Conservation (phyloP, 2,329 filamentous ascomycete species). For the Talaromyces sp. region DNA sequence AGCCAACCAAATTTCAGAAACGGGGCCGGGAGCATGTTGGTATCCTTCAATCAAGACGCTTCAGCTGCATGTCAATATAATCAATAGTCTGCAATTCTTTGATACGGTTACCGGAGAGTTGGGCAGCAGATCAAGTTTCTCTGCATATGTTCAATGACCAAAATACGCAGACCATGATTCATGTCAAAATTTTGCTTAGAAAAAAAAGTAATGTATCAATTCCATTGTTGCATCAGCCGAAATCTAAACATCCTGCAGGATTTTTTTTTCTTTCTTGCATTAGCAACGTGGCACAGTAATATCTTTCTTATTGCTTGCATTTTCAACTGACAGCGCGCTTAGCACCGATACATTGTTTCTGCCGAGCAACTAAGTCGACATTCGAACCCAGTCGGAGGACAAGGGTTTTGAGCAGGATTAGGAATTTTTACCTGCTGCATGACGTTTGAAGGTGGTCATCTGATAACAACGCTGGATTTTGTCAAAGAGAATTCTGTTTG, state of each 20-base stretch:
- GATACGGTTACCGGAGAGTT: too few species aligned
- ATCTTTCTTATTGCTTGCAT: slow-evolving; percentile 1
- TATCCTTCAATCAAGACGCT: neutral
- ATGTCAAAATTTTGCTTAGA: too few species aligned
- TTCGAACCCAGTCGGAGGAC: neutral
- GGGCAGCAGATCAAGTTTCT: too few species aligned
- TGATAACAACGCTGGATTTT: neutral
- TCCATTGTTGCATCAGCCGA: neutral
- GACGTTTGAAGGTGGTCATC: neutral
- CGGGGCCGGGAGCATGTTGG: neutral
- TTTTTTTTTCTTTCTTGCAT: slow-evolving; percentile 1
- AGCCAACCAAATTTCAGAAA: neutral
- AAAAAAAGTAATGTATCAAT: neutral
- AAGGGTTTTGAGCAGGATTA: neutral
- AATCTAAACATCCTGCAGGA: neutral
- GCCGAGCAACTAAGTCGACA: neutral
- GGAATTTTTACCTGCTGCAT: neutral
- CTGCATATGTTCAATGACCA: neutral
- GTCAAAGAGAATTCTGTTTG: neutral
- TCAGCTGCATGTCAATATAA: too few species aligned
- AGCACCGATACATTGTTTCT: neutral
- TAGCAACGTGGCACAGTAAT: neutral
- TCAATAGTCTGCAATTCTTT: too few species aligned
- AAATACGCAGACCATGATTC: neutral
- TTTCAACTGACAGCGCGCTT: neutral